A percentile compares a stretch with the other conserved stretches of the same genome.
Evolutionary conservation across 331 rosid genomes (phyloP).

Genomic region (Arachis monticola): DNA sequence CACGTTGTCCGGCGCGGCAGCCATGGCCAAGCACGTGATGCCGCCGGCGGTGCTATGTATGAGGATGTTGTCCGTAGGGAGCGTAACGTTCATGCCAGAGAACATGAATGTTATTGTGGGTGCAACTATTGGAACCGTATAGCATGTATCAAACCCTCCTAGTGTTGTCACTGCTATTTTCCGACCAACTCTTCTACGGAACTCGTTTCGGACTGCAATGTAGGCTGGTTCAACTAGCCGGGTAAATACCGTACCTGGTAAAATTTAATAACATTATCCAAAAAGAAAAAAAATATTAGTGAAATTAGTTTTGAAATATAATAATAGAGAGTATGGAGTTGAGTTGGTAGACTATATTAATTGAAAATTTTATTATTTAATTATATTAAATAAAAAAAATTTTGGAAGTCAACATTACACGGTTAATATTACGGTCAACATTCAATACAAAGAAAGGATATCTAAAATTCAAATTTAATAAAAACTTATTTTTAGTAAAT

Average conservation of each 20-base stretch:
- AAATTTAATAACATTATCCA: background rate
- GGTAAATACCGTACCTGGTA: conserved; percentile 84
- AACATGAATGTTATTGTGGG: conserved; percentile 86
- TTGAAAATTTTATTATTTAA: no score
- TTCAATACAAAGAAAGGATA: no score
- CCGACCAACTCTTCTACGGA: conserved; percentile 59
- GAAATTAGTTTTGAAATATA: background rate
- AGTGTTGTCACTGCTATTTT: conserved; percentile 51
- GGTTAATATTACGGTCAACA: no score
- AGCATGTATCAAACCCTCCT: conserved; percentile 98
- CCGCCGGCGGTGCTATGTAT: conserved; percentile 78
- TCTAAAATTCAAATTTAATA: no score
- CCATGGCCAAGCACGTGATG: conserved; percentile 81
- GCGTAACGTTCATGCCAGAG: conserved; percentile 81
- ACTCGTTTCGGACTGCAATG: conserved; percentile 71
- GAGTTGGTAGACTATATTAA: no score
- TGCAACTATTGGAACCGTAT: conserved; percentile 57
- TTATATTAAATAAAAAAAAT: no score
- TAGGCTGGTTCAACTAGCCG: conserved; percentile 82
- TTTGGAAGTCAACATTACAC: no score
- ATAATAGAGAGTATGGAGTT: no score
- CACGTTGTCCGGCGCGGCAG: conserved; percentile 80
- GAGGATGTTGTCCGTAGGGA: conserved; percentile 74
- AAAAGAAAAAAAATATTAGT: background rate
- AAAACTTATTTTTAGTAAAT: no score